phyloP scores from a whole-genome alignment of 108 stramenopile genomes.

The Cyclotella distinguenda region DNA sequence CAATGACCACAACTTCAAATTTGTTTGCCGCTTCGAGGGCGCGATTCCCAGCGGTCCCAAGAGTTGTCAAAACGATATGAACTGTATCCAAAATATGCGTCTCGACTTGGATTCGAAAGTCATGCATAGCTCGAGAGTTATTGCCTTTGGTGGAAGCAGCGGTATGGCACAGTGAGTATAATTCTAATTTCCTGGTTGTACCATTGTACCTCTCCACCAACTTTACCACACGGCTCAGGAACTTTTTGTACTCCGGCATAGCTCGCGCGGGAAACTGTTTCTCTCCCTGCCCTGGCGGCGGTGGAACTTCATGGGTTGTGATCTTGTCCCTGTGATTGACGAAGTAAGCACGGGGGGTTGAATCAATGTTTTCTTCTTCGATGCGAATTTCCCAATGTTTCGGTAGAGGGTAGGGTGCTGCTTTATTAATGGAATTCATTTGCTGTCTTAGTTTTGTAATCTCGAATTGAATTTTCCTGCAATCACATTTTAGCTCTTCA shows the following conservation, averaged over 20 bases:
- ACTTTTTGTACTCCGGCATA: slow-evolving; percentile 83
- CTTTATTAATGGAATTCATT: slow-evolving; percentile 69
- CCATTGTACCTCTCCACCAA: slow-evolving; percentile 75
- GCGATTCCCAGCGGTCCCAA: slow-evolving; percentile 89
- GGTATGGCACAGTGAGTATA: slow-evolving; percentile 49
- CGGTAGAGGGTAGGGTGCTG: slow-evolving; percentile 69
- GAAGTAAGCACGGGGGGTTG: slow-evolving; percentile 61
- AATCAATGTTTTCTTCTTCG: slow-evolving; percentile 67
- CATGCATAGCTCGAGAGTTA: slow-evolving; percentile 38
- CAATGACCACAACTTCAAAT: slow-evolving; percentile 96
- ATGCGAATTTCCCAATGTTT: slow-evolving; percentile 92
- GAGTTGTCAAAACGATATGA: slow-evolving; percentile 95
- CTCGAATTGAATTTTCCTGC: slow-evolving; percentile 57
- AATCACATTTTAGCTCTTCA: slow-evolving; percentile 66
- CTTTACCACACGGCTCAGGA: slow-evolving; percentile 67
- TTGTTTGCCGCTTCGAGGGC: slow-evolving; percentile 80
- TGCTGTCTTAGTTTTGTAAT: slow-evolving; percentile 61
- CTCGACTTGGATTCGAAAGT: slow-evolving; percentile 64
- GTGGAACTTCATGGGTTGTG: slow-evolving; percentile 79
- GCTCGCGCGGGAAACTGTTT: slow-evolving; percentile 52
- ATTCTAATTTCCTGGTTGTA: slow-evolving; percentile 65
- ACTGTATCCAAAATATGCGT: slow-evolving; percentile 84
- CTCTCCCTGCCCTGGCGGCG: slow-evolving; percentile 80
- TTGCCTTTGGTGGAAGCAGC: slow-evolving; percentile 19
- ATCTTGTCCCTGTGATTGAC: slow-evolving; percentile 85